Evolutionary conservation across 2,329 filamentous ascomycete genomes (phyloP).

Genomic region (Venturia oleaginea): DNA sequence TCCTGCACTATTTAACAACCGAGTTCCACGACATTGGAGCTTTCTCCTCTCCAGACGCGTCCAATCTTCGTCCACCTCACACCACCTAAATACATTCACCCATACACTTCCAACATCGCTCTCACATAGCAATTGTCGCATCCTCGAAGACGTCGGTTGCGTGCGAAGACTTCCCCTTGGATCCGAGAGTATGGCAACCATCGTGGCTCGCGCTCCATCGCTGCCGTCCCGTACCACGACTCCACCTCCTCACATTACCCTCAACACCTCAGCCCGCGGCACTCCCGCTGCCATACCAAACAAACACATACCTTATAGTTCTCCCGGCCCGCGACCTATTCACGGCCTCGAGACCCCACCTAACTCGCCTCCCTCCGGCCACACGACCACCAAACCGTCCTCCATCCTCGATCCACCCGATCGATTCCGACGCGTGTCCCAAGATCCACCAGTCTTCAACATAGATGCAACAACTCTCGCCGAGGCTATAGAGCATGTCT

Average conservation of each 20-base stretch:
- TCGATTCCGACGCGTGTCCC: slow-evolving; percentile 48
- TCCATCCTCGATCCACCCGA: slow-evolving; percentile 60
- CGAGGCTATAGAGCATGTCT: slow-evolving; percentile 63
- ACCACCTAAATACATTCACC: not conserved
- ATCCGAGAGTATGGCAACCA: slow-evolving; percentile 11
- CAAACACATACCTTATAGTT: slow-evolving; percentile 83
- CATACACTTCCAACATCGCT: not conserved
- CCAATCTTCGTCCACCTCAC: not conserved
- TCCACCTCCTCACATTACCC: slow-evolving; percentile 34
- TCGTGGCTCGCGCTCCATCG: slow-evolving; percentile 11
- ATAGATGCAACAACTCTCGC: slow-evolving; percentile 61
- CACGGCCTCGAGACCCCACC: slow-evolving; percentile 39
- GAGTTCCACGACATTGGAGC: not conserved
- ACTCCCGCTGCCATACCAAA: slow-evolving; percentile 63
- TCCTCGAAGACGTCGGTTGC: not conserved
- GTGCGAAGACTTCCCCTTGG: not conserved
- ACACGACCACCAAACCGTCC: slow-evolving; percentile 32
- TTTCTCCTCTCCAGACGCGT: not conserved
- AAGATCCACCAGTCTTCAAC: slow-evolving; percentile 56
- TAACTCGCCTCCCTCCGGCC: slow-evolving; percentile 18
- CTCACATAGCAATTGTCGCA: not conserved
- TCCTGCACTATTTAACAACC: not conserved
- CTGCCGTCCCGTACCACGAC: slow-evolving; percentile 6
- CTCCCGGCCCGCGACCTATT: slow-evolving; percentile 59
- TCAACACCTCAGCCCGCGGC: slow-evolving; percentile 48